Evolutionary conservation across 139 green algal genomes (phyloP), one percentile per base, ranked within the genome.

Genomic region (Pseudopediastrum boryanum): DNA sequence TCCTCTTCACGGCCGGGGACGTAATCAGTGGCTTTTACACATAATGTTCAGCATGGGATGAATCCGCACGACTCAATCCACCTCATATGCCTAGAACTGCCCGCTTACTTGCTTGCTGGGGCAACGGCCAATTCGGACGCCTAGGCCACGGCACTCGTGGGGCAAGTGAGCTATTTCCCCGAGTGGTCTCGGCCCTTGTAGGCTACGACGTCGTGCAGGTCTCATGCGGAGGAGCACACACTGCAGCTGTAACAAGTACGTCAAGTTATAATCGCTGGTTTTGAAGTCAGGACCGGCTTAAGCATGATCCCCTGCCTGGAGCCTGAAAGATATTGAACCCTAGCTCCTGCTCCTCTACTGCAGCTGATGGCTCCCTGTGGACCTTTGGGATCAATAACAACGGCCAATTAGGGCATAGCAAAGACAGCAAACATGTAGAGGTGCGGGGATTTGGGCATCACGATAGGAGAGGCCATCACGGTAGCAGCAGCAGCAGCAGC

Each of bases 351-450:
- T 13, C 44, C 48, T 39, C 46, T 31, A 4, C 10, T 39, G 65
- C 84, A 88, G 89, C 82, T 29, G 83, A 91, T 56, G 92, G 91
- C 13, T 65, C 68, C 1, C 66, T 94, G 12, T 89, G 89, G 71
- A 92, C 85, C 1, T 92, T 92, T 70, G 92, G 92, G 2, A 73
- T 93, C 25, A 96, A 96, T 52, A 79, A 87, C 39, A 66, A 79
- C 50, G 88, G 86, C 0, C 89, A 95, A 77, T 82, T 96, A 19
- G 89, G 90, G 0, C 82, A 87, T 65, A 84, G 79, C 41, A 50
- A 42, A 19, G 62, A 82, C 3, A 73, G 83, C 64, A 82, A 83
- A 61, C 83, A 59, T 63, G 75, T 85, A 36, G 62, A 79, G 67
- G 85, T 89, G 65, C 78, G 84, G 8, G 27, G 21, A 29, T 70